Evolutionary conservation across 805 yeast species (phyloP).

Genomic region (Yarrowia alimentaria): DNA sequence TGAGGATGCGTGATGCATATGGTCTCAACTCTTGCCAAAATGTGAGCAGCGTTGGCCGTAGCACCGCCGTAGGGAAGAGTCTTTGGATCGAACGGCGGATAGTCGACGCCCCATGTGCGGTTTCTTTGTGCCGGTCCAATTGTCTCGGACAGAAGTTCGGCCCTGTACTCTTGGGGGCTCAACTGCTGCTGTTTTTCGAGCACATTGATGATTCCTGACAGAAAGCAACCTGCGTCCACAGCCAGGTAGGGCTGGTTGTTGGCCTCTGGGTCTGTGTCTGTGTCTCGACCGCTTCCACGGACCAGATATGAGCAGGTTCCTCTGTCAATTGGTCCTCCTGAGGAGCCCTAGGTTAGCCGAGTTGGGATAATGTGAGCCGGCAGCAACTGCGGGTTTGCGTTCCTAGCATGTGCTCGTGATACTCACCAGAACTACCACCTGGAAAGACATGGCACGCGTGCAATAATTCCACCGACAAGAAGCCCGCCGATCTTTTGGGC

Average conservation of each 20-base stretch:
- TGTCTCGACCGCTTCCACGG: constrained; percentile 49
- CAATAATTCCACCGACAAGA: constrained; percentile 17
- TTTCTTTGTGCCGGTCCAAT: neutral
- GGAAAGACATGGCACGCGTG: constrained; percentile 31
- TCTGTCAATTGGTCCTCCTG: constrained; percentile 83
- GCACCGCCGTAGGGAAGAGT: constrained; percentile 11
- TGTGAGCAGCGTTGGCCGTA: constrained; percentile 11
- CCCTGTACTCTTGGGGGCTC: neutral
- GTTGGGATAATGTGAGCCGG: neutral
- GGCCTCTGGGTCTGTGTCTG: constrained; percentile 32
- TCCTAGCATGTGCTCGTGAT: too few relatives aligned
- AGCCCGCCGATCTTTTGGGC: constrained; percentile 3
- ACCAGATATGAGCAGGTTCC: constrained; percentile 66
- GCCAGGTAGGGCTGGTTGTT: constrained; percentile 46
- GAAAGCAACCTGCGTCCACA: constrained; percentile 79
- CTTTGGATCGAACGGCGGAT: constrained; percentile 9
- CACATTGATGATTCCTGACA: constrained; percentile 53
- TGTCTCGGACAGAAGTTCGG: constrained; percentile 7
- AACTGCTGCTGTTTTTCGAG: constrained; percentile 29
- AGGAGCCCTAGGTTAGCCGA: constrained; percentile 50
- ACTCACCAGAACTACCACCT: constrained; percentile 36
- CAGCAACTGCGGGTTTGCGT: too few relatives aligned
- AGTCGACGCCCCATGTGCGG: constrained; percentile 11
- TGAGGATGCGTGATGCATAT: constrained; percentile 73
- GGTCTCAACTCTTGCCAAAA: constrained; percentile 27